A percentile compares a stretch with the other conserved stretches of the same genome.
These are phyloP conservation scores for Suhomyces ambrosiae DNA, from an alignment of 1,139 yeast genomes.

Conservation along the genomic window DNA sequence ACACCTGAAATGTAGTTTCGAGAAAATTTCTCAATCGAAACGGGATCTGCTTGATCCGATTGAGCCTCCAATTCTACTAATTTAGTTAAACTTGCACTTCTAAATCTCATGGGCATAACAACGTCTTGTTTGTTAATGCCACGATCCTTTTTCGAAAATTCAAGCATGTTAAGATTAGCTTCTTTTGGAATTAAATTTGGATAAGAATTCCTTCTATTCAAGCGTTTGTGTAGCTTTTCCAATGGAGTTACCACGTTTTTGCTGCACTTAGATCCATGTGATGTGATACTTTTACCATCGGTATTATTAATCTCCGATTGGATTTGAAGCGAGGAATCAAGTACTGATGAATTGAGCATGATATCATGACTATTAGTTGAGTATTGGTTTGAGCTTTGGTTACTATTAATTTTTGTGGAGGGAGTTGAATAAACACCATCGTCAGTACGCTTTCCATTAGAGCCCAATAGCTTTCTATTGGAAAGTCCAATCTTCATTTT, in stretches of 20 bases:
- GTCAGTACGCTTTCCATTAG: constrained; percentile 7
- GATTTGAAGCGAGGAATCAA: constrained; percentile 21
- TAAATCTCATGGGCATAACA: constrained; percentile 6
- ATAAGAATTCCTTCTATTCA: constrained; percentile 48
- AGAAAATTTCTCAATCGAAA: constrained; percentile 31
- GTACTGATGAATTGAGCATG: constrained; percentile 9
- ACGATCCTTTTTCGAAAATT: constrained; percentile 19
- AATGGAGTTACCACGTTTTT: constrained; percentile 13
- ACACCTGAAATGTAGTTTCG: constrained; percentile 26
- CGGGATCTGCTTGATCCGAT: constrained; percentile 8
- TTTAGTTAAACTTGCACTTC: constrained; percentile 46
- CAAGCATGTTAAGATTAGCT: constrained; percentile 34
- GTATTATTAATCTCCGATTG: constrained; percentile 9
- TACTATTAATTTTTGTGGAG: constrained; percentile 4
- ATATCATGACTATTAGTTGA: constrained; percentile 2
- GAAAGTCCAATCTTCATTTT: constrained; percentile 42
- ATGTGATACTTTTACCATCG: constrained; percentile 8
- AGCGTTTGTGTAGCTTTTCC: constrained; percentile 23
- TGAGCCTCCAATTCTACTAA: neutral
- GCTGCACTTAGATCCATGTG: constrained; percentile 2
- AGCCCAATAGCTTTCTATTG: constrained; percentile 19
- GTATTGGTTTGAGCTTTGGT: neutral
- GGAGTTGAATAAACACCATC: constrained; percentile 1
- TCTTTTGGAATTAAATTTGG: constrained; percentile 38
- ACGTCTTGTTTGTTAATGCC: constrained; percentile 1